Conservation (phyloP, 805 yeast species). For the Cyberlindnera lachancei region DNA sequence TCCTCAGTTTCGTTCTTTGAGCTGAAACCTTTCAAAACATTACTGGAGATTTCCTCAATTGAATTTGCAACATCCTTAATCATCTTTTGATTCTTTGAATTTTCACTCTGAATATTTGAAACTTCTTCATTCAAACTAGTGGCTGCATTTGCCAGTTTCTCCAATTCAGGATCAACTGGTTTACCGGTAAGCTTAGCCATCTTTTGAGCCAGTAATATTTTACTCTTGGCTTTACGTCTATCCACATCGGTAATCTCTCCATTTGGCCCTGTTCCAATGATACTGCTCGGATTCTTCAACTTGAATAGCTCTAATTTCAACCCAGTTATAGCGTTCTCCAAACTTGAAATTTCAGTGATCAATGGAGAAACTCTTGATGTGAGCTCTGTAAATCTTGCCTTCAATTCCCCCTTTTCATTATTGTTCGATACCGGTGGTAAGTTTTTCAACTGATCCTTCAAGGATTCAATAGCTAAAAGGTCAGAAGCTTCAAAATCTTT, state of each 20-base stretch:
- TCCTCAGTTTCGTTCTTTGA: slow-evolving; percentile 20
- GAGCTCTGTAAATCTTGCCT: slow-evolving; percentile 19
- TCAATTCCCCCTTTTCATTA: slow-evolving; percentile 28
- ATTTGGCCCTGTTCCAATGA: slow-evolving; percentile 78
- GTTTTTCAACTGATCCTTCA: slow-evolving; percentile 38
- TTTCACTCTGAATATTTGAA: slow-evolving; percentile 44
- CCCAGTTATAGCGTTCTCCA: slow-evolving; percentile 59
- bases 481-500: slow-evolving; percentile 39
- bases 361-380: slow-evolving; percentile 49
- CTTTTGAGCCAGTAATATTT: slow-evolving; percentile 69
- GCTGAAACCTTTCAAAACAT: slow-evolving; percentile 26
- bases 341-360: slow-evolving; percentile 47
- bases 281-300: slow-evolving; percentile 57
- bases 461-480: slow-evolving; percentile 31
- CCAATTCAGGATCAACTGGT: slow-evolving; percentile 31
- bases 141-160: slow-evolving; percentile 29
- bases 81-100: slow-evolving; percentile 45
- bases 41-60: slow-evolving; percentile 50
- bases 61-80: slow-evolving; percentile 66
- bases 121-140: slow-evolving; percentile 40
- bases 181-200: slow-evolving; percentile 93
- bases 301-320: slow-evolving; percentile 61
- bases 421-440: slow-evolving; percentile 26
- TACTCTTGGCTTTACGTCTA: slow-evolving; percentile 68
- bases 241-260: slow-evolving; percentile 83